Percentiles rank a stretch among this genome's conserved stretches.
Evolutionary conservation across 1,284 basidiomycete genomes (phyloP).

Genomic region (Coriolopsis trogii): DNA sequence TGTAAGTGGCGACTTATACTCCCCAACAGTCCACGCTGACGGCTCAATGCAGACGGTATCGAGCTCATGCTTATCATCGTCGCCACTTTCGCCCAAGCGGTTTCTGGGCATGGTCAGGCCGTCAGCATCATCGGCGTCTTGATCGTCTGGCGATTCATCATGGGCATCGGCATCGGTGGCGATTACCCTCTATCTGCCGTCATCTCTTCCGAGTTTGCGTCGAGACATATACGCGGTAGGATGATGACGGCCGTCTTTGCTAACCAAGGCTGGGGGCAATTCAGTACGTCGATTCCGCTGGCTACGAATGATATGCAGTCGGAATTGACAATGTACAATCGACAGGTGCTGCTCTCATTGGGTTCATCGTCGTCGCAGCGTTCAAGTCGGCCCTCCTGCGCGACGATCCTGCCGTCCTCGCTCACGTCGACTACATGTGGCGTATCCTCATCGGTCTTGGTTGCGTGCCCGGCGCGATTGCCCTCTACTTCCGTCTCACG

Average conservation of each 20-base stretch:
- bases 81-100: conserved; percentile 49
- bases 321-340: no score
- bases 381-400: conserved; percentile 56
- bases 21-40: not conserved
- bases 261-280: conserved; percentile 57
- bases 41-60: conserved; percentile 49
- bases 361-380: conserved; percentile 55
- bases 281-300: conserved; percentile 44
- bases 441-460: conserved; percentile 73
- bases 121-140: conserved; percentile 62
- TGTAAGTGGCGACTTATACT: conserved; percentile 32
- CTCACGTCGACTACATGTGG: conserved; percentile 64
- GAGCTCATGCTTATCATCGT: conserved; percentile 62
- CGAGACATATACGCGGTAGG: conserved; percentile 55
- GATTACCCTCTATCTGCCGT: conserved; percentile 55
- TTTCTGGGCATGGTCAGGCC: conserved; percentile 53
- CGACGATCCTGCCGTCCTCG: conserved; percentile 39
- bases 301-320: no score
- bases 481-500: conserved; percentile 78
- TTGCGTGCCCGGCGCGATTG: conserved; percentile 65
- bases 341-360: conserved; percentile 53
- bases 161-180: conserved; percentile 57
- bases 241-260: conserved; percentile 62
- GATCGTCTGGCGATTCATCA: conserved; percentile 57
- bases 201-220: conserved; percentile 64